Evolutionary conservation across 2,329 filamentous ascomycete species (phyloP).

Genomic region (Microthyrium microscopicum): DNA sequence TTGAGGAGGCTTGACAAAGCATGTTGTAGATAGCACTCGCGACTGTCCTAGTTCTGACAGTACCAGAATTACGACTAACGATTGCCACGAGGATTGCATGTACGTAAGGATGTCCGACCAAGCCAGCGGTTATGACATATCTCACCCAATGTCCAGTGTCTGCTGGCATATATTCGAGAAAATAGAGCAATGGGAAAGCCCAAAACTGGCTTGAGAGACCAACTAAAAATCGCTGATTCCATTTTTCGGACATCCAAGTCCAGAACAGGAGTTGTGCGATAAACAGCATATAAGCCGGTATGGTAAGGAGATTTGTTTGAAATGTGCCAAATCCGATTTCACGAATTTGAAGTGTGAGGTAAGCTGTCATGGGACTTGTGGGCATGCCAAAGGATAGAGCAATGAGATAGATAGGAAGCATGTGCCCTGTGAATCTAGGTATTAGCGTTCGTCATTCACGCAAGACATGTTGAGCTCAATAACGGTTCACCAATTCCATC

Average conservation of each 20-base stretch:
- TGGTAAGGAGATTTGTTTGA: slow-evolving; percentile 17
- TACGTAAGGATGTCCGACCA: slow-evolving; percentile 26
- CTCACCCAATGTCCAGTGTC: slow-evolving; percentile 20
- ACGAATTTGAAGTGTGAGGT: slow-evolving; percentile 19
- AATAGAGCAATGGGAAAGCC: slow-evolving; percentile 21
- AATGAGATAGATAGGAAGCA: slow-evolving; percentile 25
- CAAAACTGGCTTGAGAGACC: slow-evolving; percentile 23
- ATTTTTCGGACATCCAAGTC: slow-evolving; percentile 31
- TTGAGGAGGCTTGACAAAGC: slow-evolving; percentile 8
- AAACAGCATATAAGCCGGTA: slow-evolving; percentile 28
- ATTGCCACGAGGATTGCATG: slow-evolving; percentile 28
- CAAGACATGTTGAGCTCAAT: too few species aligned
- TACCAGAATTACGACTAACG: slow-evolving; percentile 22
- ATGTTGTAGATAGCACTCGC: slow-evolving; percentile 28
- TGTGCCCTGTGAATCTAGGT: too few species aligned
- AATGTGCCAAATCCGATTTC: slow-evolving; percentile 20
- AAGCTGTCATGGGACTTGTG: slow-evolving; percentile 14
- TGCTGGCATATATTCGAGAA: slow-evolving; percentile 18
- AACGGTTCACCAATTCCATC: too few species aligned
- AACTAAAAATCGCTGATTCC: slow-evolving; percentile 35
- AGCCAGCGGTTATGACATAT: slow-evolving; percentile 20
- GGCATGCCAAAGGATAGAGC: slow-evolving; percentile 20
- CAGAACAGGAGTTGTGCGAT: slow-evolving; percentile 32
- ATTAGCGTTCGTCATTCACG: too few species aligned
- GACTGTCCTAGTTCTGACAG: slow-evolving; percentile 26